Evolutionary conservation across 768 basidiomycete genomes (phyloP), one percentile per base, ranked within the genome.

Genomic region (Trametopsis cervina): DNA sequence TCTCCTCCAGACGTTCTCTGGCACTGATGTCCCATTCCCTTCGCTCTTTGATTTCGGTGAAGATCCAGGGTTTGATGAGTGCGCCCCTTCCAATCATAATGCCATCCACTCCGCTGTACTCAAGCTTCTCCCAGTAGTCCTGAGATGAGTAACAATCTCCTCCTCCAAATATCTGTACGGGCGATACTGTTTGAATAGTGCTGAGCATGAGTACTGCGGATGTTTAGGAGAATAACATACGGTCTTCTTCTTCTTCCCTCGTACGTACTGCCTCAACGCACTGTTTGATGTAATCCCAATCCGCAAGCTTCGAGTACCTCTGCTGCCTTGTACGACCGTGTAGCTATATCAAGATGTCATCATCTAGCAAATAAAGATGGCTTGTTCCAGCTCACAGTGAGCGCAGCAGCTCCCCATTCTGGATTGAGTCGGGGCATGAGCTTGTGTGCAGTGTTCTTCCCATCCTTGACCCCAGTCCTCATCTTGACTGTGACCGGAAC

Each of bases 71-170:
- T 66, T 99, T 99, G 65, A 98, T 96, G 42, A 98, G 69, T 0
- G 93, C 95, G 0, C 96, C 96, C 18, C 96, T 74, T 1, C 83
- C 96, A 27, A 97, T 76, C 96, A 99, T 98, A 38, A 97, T 74
- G 4, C 94, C 93, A 60, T 97, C 94, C 0, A 96, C 92, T 4
- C 90, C 90, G 22, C 77, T 81, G n/a, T 69, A 63, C 38, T 90
- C 81, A 24, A 93, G 75, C 39, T 78, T 78, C 13, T 77, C 66
- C 79, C 86, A 88, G 63, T 94, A 94, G 49, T 79, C 84, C 49
- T 85, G 72, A 4, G 88, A 80, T 2, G 92, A 94, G 70, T 88
- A 99, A 54, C 86, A 89, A 62, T 99, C 96, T 0, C 96, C 96
- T 22, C 92, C 92, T 6, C 96, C 96, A 54, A 97, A 95, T 39